A percentile compares a stretch with the other conserved stretches of the same genome.
phyloP scores from a whole-genome alignment of 257 asterid species.

The Solanum appendiculatum region DNA sequence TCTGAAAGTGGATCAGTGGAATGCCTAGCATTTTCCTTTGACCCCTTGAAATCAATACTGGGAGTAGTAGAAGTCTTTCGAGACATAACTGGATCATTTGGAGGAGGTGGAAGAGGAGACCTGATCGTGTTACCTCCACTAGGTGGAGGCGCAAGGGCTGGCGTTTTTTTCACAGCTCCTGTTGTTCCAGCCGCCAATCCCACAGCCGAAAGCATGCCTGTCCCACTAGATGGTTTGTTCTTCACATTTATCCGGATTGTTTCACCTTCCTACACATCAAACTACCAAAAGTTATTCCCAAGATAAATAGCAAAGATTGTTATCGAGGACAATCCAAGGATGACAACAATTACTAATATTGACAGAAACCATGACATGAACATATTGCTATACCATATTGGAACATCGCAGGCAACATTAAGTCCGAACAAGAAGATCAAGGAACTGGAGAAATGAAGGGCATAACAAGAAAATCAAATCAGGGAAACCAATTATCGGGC shows the following conservation, averaged over 20 bases:
- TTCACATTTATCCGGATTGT: constrained; percentile 85
- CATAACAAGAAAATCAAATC: not conserved
- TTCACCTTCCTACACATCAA: constrained; percentile 79
- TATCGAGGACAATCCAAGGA: not conserved
- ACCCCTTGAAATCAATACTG: constrained; percentile 20
- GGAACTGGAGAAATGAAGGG: not conserved
- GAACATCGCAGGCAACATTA: not conserved
- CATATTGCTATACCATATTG: not conserved
- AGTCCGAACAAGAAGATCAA: not conserved
- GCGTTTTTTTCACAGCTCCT: constrained; percentile 48
- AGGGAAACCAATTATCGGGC: not conserved
- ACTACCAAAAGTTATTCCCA: not conserved
- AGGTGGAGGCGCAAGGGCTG: constrained; percentile 83
- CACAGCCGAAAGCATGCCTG: constrained; percentile 89
- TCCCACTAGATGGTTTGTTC: constrained; percentile 69
- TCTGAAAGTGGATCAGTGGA: constrained; percentile 54
- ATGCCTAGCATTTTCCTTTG: constrained; percentile 33
- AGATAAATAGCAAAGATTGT: not conserved
- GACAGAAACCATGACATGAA: not conserved
- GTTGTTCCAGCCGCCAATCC: constrained; percentile 47
- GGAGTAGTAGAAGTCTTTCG: constrained; percentile 29
- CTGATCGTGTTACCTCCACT: constrained; percentile 53
- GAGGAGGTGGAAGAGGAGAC: constrained; percentile 94
- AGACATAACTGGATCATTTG: constrained; percentile 59
- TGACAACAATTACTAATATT: not conserved